Base-by-base conservation (phyloP, 2,329 filamentous ascomycete species). In the Paecilomyces sp. region DNA sequence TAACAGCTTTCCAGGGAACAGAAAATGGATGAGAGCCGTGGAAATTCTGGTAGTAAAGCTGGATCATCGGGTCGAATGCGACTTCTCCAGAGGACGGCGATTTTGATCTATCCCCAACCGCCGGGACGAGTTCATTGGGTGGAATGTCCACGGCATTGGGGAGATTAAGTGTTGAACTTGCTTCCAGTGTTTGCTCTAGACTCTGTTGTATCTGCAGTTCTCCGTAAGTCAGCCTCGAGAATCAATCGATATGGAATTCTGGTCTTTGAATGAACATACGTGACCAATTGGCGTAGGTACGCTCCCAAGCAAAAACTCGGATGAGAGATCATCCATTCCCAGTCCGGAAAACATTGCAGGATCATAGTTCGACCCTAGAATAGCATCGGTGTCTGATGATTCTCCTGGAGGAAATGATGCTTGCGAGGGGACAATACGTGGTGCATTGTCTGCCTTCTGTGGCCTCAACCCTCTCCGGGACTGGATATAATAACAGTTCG, bases 11-110 rank as follows among this genome's bases (percentile, higher is more conserved):
- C 31, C 76, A 70, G 0, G 82, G 82, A 2, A 83, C 66, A 25
- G 81, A 67, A 60, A 84, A 77, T 0, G 82, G 82, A 71, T 84
- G 82, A 15, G 76, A 76, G 3, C 71, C 70, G 66, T 80, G 76
- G 65, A 83, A 83, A 65, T 78, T 73, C 57, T 77, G 74, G 62
- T 83, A 84, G 70, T 78, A 84, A 18, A 80, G 70, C 62, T 76
- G 72, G 15, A 79, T 71, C 58, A 80, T 60, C 12, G 64, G 64
- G 53, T 69, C 67, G 36, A 62, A 63, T 7, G 65, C 61, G 22
- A 68, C 51, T 6, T 65, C 63, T 22, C 41, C 15, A 47, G n/a
- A 22, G 3, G 41, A 47, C n/a, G 41, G n/a, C 5, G n/a, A 18
- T 11, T 15, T 47, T n/a, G 41, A 9, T 47, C n/a, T 47, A 47